Base-by-base conservation (phyloP, 208 protist species). In the Leishmania aethiopica region DNA sequence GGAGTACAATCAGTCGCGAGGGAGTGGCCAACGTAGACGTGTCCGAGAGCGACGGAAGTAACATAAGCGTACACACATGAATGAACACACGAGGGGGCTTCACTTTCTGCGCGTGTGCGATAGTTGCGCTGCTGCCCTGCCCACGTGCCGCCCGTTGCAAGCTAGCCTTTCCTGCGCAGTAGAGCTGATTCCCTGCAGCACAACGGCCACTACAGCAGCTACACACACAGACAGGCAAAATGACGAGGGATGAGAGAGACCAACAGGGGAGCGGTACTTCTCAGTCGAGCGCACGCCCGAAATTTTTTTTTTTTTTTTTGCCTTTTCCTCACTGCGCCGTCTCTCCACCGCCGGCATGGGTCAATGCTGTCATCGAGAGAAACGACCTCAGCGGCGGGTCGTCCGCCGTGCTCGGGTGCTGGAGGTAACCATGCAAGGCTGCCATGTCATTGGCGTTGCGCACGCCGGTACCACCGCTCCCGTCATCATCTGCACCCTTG, bases 361-460 rank as follows among this genome's bases (percentile, higher is more conserved):
- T 75, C 25, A 72, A 57, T 35, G 81, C 49, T 15, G 62, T 75
- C 8, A 81, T 59, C 15, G 74, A 69, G 8, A 81, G 51, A 15
- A 85, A 42, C 40, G 72, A 79, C 10, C 76, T 70, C 72, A 85
- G 77, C 51, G 82, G 82, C 15, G 60, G 69, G 15, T 51, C 19
- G 10, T 73, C 37, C 19, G 2, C 37, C 60, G 19, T 35, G 40
- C 60, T 78, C 22, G 62, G 77, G 62, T 42, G 22, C 25, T 62
- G 2, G 53, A 79, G 62, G 51, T 75, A 81, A 10, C 17, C 53
- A 51, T 81, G 40, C 64, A 81, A 60, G 7, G 82, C 72, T 53
- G 75, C 57, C 77, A 85, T 79, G 53, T 75, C 72, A 25, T 67
- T 71, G 40, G 82, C 78, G 77, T 55, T 62, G 17, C 32, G 62